A percentile compares a stretch with the other conserved stretches of the same genome.
phyloP scores from a whole-genome alignment of 2,329 filamentous ascomycete species.

The Penicillium sp. region DNA sequence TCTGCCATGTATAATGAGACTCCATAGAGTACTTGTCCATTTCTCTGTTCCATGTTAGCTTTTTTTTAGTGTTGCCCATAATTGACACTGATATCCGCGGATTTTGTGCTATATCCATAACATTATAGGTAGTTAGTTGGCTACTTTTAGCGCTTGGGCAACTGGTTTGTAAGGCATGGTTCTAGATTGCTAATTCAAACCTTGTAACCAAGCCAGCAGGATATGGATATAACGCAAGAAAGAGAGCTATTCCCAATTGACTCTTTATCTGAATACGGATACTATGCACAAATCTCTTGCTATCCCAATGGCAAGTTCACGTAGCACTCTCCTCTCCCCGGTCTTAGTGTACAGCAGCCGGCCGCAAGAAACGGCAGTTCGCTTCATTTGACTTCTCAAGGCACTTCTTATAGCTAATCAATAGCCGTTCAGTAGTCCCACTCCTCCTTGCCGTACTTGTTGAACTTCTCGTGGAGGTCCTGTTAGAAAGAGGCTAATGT shows the following conservation, averaged over 20 bases:
- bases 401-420: constrained; percentile 6
- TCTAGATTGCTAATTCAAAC: neutral
- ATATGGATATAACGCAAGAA: constrained; percentile 14
- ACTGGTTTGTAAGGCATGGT: neutral
- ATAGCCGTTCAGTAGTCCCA: constrained; percentile 47
- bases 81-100: constrained; percentile 1
- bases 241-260: constrained; percentile 32
- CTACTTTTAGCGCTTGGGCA: neutral
- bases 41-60: constrained; percentile 3
- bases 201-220: neutral
- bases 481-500: constrained; percentile 37
- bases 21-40: constrained; percentile 13
- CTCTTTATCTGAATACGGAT: constrained; percentile 29
- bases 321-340: constrained; percentile 23
- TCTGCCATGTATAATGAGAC: constrained; percentile 23
- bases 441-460: constrained; percentile 99
- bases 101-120: neutral
- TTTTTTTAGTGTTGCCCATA: constrained; percentile 5
- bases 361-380: constrained; percentile 15
- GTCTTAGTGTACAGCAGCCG: constrained; percentile 34
- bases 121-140: neutral
- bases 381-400: constrained; percentile 18
- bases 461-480: constrained; percentile 93
- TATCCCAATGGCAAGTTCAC: constrained; percentile 23
- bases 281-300: constrained; percentile 37